These are phyloP conservation scores for Rosa hybrid DNA, from an alignment of 331 rosid species.

Conservation along the genomic window DNA sequence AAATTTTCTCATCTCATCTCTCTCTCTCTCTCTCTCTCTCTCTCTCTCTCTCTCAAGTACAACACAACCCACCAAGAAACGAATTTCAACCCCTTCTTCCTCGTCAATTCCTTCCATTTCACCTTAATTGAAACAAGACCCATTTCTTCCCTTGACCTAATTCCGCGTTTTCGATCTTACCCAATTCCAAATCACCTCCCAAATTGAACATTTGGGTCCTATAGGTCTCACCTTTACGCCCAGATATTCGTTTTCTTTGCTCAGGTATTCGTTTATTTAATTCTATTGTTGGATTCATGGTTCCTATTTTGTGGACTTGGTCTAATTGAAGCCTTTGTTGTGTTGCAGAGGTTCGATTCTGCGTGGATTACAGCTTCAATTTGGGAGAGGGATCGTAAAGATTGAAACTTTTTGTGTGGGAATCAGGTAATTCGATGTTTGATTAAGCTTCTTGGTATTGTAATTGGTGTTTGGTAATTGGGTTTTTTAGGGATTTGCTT, in stretches of 20 bases:
- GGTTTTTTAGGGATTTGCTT: background rate
- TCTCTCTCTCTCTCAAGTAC: background rate
- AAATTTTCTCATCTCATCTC: background rate
- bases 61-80: background rate
- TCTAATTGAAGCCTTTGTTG: background rate
- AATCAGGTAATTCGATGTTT: constrained; percentile 10
- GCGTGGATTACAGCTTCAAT: constrained; percentile 11
- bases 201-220: background rate
- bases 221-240: background rate
- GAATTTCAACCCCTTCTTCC: background rate
- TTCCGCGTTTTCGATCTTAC: constrained; percentile 11
- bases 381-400: background rate
- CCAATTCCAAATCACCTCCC: background rate
- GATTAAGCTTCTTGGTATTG: background rate
- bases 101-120: constrained; percentile 6
- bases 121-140: background rate
- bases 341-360: constrained; percentile 14
- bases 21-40: background rate
- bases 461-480: background rate
- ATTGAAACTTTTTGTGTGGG: constrained; percentile 2
- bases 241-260: background rate
- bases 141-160: constrained; percentile 3
- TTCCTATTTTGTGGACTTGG: constrained; percentile 1
- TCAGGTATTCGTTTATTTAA: background rate
- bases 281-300: background rate